Base-by-base conservation (phyloP, 768 basidiomycete species). In the Suillus discolor region DNA sequence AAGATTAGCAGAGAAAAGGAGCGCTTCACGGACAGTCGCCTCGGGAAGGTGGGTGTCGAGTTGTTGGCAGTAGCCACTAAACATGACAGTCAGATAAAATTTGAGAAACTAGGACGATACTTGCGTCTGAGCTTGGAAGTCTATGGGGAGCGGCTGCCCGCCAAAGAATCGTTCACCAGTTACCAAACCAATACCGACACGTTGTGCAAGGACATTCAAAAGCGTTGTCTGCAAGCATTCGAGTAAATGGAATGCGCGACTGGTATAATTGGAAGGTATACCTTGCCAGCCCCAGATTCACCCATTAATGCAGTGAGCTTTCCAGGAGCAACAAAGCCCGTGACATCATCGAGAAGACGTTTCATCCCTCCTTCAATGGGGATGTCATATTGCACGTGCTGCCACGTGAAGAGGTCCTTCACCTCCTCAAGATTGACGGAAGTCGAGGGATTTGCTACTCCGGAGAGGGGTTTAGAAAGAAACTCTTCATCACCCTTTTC, bases 51-150 rank as follows among this genome's bases (percentile, higher is more conserved):
- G 94, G 0, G 89, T 90, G 70, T 94, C 93, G 78, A 86, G 87
- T 73, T 97, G 95, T 72, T 96, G 93, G 65, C 90, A 92, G 71
- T 94, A 96, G 0, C 92, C 93, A 57, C 88, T 90, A 36, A 62
- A 23, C 54, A 36, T n/a, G 20, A n/a, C 54, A 34, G 6, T n/a
- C 28, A 23, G 6, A 1, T 57, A 15, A 36, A 11, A 28, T 25
- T 20, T 59, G 18, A 12, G 31, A 28, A 15, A 12, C 28, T 13
- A 1, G 0, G 28, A 20, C 13, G 38, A n/a, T 3, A 65, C 73
- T 39, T 44, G 74, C 85, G 86, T 88, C 77, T 87, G 86, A 68
- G 87, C 80, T 72, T 82, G 79, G 71, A 85, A 87, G 63, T 87
- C 83, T 0, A 75, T 64, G 6, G 85, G 83, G 4, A 82, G 69